Base-by-base conservation (phyloP, 2,329 filamentous ascomycete genomes). In the Aspergillus sp. region DNA sequence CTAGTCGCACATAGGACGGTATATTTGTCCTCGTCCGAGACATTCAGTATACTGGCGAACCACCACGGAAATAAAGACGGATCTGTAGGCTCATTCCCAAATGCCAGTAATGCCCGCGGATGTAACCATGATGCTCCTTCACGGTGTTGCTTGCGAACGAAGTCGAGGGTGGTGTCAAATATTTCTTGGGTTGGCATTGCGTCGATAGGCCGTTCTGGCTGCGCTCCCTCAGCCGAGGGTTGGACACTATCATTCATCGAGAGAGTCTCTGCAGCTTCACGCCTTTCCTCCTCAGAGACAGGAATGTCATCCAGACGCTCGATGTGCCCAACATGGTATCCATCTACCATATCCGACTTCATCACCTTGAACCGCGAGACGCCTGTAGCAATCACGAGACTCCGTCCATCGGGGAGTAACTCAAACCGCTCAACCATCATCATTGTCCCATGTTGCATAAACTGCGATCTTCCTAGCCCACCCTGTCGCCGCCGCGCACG, bases 41-140 rank as follows among this genome's bases (percentile, higher is more conserved):
- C 81, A 0, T 88, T 88, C 8, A 94, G 67, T 19, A 93, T 82
- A 59, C 81, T 87, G 7, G 86, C 89, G 55, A 95, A 85, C 90
- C 90, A 96, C 77, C 89, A 95, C 0, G 89, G 86, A 55, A 95
- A 93, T 1, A 80, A 65, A 3, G 82, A 82, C 1, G 88, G 82
- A 58, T 94, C 87, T 10, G 79, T 73, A 0, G 88, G 89, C 19
- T 83, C 84, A 48, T 85, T 80, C 8, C 89, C 89, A 54, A 91
- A 93, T 4, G 86, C 81, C 30, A 80, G 71, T 29, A 90, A 71
- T 32, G 90, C 82, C 6, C 83, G 79, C 36, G 82, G 76, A 46
- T 86, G 80, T 29, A 94, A 72, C 88, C 88, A 94, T 0, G 79
- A 77, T 0, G 83, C 85, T 48, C 83, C 86, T 45, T 81, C 73